These are phyloP conservation scores for Dryadomyces quercivorus DNA, from an alignment of 2,329 filamentous ascomycete species.

Conservation along the genomic window DNA sequence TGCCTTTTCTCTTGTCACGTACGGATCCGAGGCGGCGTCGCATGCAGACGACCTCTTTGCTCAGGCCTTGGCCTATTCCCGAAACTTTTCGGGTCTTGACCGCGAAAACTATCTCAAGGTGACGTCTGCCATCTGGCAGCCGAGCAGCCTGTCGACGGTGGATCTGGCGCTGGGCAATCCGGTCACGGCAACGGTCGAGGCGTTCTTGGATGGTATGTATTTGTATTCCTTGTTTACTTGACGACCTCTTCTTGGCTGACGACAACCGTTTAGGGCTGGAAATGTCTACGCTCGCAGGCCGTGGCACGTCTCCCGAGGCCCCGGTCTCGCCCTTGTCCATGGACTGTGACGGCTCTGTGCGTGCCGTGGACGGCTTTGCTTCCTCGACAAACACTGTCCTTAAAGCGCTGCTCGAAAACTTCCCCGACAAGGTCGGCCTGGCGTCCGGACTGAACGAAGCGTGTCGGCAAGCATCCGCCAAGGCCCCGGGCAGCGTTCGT, in stretches of 20 bases:
- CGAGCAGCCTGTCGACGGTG: conserved; percentile 18
- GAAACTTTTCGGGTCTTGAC: conserved; percentile 25
- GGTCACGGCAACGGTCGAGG: conserved; percentile 27
- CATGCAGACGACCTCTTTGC: conserved; percentile 29
- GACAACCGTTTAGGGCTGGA: conserved; percentile 30
- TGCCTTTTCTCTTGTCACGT: conserved; percentile 33
- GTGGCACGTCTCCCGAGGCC: conserved; percentile 19
- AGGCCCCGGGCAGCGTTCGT: conserved; percentile 27
- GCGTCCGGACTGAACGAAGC: conserved; percentile 21
- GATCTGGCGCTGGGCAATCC: conserved; percentile 19
- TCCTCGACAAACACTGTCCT: conserved; percentile 25
- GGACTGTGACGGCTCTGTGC: conserved; percentile 17
- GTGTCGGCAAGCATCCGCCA: conserved; percentile 21
- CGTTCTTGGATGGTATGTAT: conserved; percentile 38
- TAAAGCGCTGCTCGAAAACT: conserved; percentile 22
- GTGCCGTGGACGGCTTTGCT: conserved; percentile 20
- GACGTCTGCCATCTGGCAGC: conserved; percentile 36
- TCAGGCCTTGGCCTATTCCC: conserved; percentile 33
- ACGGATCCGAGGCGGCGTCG: conserved; percentile 23
- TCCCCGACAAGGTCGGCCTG: conserved; percentile 14
- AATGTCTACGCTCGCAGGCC: conserved; percentile 25
- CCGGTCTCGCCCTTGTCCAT: conserved; percentile 30
- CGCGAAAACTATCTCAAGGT: conserved; percentile 29
- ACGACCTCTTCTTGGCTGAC: background rate
- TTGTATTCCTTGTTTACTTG: conserved; percentile 8